phyloP scores from a whole-genome alignment of 2,329 filamentous ascomycete genomes.

The Cadophora sp. region DNA sequence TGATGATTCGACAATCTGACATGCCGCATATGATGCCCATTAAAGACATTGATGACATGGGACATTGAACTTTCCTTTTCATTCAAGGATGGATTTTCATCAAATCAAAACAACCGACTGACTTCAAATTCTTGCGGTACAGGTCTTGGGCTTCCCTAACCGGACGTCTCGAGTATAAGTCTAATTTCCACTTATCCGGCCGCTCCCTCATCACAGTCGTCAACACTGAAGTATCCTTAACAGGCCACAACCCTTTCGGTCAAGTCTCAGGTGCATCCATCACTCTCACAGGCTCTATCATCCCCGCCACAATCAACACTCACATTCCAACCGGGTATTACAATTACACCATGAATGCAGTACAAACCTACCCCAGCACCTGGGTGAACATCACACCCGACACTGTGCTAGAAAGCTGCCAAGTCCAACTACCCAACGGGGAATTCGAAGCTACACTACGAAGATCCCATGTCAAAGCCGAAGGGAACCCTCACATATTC shows the following conservation, averaged over 20 bases:
- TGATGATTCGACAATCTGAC: too few species aligned
- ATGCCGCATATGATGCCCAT: background rate
- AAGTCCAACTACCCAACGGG: background rate
- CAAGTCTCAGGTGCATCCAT: background rate
- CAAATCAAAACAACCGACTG: background rate
- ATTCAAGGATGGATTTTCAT: too few species aligned
- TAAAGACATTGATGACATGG: background rate
- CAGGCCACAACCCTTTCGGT: background rate
- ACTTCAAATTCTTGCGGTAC: background rate
- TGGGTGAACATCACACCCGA: background rate
- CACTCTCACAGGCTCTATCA: background rate
- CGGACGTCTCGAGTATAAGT: background rate
- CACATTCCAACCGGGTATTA: conserved; percentile 1
- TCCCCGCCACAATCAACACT: conserved; percentile 1
- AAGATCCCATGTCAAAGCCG: background rate
- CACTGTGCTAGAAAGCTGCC: background rate
- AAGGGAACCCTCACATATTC: background rate
- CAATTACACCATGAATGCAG: conserved; percentile 1
- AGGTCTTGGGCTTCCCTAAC: conserved; percentile 11
- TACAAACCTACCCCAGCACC: background rate
- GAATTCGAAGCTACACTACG: background rate
- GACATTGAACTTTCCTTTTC: background rate
- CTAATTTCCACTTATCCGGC: background rate
- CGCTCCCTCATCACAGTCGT: background rate
- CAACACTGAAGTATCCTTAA: background rate